Conservation (phyloP, 2,329 filamentous ascomycete species). For the Beauveria brongniartii region DNA sequence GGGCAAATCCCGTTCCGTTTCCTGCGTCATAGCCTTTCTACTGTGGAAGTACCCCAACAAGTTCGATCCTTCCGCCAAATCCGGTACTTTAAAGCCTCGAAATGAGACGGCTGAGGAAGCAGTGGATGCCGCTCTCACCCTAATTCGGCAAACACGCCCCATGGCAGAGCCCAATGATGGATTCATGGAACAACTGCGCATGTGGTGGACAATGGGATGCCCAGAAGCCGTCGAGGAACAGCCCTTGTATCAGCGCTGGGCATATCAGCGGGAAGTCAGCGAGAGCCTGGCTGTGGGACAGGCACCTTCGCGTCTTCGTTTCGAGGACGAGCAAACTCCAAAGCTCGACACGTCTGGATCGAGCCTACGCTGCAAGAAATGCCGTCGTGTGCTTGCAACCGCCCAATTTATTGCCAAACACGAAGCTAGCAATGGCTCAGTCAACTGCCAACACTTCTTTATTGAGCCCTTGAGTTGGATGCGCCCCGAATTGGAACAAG, state of each 20-base stretch:
- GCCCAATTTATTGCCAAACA: constrained; percentile 60
- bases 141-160: constrained; percentile 61
- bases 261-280: constrained; percentile 46
- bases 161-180: constrained; percentile 84
- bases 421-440: constrained; percentile 22
- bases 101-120: constrained; percentile 37
- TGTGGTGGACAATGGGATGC: constrained; percentile 84
- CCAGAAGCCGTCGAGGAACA: constrained; percentile 58
- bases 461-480: constrained; percentile 94
- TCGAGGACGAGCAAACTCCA: constrained; percentile 63
- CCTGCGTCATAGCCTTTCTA: constrained; percentile 76
- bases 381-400: constrained; percentile 57
- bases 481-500: constrained; percentile 72
- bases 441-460: constrained; percentile 74
- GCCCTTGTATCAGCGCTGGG: constrained; percentile 70
- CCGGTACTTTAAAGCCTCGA: constrained; percentile 16
- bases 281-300: constrained; percentile 61
- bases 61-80: constrained; percentile 35
- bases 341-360: constrained; percentile 20
- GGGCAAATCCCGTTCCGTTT: constrained; percentile 89
- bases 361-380: constrained; percentile 77
- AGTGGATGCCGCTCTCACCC: constrained; percentile 53
- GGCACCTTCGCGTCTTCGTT: constrained; percentile 75
- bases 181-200: constrained; percentile 79
- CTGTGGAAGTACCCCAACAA: constrained; percentile 57